phyloP scores from a whole-genome alignment of 2,329 filamentous ascomycete genomes.

The Scedosporium apiospermum region DNA sequence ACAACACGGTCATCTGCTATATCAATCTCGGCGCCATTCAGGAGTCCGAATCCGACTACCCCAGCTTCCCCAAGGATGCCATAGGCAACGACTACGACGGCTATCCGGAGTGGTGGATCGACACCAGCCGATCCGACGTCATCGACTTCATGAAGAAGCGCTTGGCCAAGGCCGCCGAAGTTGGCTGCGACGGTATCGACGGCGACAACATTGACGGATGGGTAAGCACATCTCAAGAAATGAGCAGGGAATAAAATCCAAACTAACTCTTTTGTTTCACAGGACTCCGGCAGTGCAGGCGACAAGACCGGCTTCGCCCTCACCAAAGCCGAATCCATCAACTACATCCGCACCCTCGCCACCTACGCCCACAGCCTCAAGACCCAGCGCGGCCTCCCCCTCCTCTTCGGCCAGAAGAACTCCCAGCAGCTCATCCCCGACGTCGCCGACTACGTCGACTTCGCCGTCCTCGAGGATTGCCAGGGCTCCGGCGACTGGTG shows the following conservation, averaged over 20 bases:
- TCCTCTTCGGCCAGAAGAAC: slow-evolving; percentile 25
- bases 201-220: slow-evolving; percentile 25
- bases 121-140: slow-evolving; percentile 17
- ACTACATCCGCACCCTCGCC: slow-evolving; percentile 19
- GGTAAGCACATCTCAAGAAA: slow-evolving; percentile 7
- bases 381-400: slow-evolving; percentile 13
- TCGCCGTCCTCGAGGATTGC: slow-evolving; percentile 27
- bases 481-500: slow-evolving; percentile 15
- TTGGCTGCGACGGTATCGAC: slow-evolving; percentile 23
- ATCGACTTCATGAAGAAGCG: slow-evolving; percentile 21
- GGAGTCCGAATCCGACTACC: slow-evolving; percentile 12
- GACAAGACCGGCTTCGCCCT: slow-evolving; percentile 20
- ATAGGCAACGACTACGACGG: slow-evolving; percentile 17
- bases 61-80: slow-evolving; percentile 14
- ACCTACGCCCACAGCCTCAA: slow-evolving; percentile 18
- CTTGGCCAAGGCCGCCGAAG: slow-evolving; percentile 15
- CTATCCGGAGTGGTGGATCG: slow-evolving; percentile 19
- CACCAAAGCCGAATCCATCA: slow-evolving; percentile 16
- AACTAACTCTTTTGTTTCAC: neutral
- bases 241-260: neutral
- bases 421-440: slow-evolving; percentile 16
- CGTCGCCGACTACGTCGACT: slow-evolving; percentile 18
- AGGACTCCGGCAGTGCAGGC: neutral
- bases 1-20: slow-evolving; percentile 24
- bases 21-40: slow-evolving; percentile 21